A percentile compares a stretch with the other conserved stretches of the same genome.
Evolutionary conservation across 139 green algal species (phyloP).

Genomic region (Nannochloris sp.): DNA sequence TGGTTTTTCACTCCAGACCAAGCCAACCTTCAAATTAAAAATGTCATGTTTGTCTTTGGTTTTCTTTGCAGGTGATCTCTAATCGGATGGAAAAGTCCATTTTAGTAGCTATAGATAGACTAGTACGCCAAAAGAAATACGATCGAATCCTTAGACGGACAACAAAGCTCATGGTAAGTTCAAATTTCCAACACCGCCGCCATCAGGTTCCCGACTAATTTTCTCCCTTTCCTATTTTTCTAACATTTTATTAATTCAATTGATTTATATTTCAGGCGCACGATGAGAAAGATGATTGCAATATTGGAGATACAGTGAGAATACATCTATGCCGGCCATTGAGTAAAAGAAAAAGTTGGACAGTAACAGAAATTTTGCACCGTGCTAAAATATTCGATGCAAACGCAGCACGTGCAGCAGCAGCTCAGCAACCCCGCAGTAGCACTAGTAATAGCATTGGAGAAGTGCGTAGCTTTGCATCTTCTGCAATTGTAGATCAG

Average conservation of each 20-base stretch:
- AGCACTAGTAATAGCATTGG: too few relatives aligned
- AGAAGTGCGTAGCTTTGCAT: constrained; percentile 16
- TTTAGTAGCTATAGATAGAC: constrained; percentile 37
- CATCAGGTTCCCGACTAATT: background rate
- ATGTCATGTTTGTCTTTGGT: too few relatives aligned
- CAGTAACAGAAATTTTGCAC: constrained; percentile 39
- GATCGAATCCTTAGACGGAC: constrained; percentile 18
- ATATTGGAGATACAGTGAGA: constrained; percentile 47
- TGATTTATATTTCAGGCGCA: constrained; percentile 30
- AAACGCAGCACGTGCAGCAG: constrained; percentile 15
- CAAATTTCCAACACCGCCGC: background rate
- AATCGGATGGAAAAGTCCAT: constrained; percentile 53
- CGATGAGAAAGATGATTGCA: constrained; percentile 49
- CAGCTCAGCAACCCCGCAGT: constrained; percentile 13
- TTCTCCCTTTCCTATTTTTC: background rate
- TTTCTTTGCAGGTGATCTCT: constrained; percentile 43
- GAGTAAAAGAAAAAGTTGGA: constrained; percentile 51
- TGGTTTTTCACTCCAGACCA: too few relatives aligned
- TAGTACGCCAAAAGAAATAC: constrained; percentile 39
- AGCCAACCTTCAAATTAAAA: too few relatives aligned
- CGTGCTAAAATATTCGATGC: constrained; percentile 37
- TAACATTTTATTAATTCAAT: background rate
- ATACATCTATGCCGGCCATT: constrained; percentile 45
- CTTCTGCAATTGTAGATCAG: background rate
- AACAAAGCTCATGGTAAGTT: constrained; percentile 47